phyloP scores from a whole-genome alignment of 2,329 filamentous ascomycete genomes.

The Microsporum ferrugineum region DNA sequence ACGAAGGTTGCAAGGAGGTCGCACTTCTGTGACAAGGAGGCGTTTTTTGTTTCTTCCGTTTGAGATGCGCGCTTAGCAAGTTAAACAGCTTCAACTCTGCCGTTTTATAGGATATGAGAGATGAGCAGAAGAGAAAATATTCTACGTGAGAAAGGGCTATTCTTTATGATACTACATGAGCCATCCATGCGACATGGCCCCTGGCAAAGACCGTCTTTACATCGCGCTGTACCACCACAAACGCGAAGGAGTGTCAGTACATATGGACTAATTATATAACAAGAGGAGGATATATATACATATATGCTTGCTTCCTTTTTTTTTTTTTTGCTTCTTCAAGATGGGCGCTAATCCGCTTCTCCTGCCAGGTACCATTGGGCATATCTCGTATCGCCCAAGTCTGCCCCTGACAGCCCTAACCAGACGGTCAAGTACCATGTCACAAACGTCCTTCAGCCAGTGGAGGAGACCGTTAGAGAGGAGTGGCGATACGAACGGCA shows the following conservation, averaged over 20 bases:
- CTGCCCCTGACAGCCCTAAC: background rate
- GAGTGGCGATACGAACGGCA: slow-evolving; percentile 3
- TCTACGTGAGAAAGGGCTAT: too few species aligned
- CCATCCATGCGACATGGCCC: background rate
- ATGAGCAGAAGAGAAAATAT: too few species aligned
- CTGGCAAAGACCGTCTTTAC: slow-evolving; percentile 2
- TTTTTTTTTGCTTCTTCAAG: background rate
- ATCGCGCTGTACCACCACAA: slow-evolving; percentile 6
- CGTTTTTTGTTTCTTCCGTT: background rate
- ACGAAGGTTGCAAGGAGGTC: too few species aligned
- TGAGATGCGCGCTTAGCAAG: background rate
- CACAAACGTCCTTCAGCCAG: slow-evolving; percentile 1
- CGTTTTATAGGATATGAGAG: too few species aligned
- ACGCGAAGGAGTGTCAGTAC: background rate
- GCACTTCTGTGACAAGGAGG: background rate
- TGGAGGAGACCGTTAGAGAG: background rate
- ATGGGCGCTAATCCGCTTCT: background rate
- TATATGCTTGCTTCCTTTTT: too few species aligned
- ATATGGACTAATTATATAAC: too few species aligned
- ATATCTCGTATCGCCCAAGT: slow-evolving; percentile 3
- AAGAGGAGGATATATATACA: too few species aligned
- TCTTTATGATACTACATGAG: too few species aligned
- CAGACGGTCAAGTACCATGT: slow-evolving; percentile 4
- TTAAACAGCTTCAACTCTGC: background rate
- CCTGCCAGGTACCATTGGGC: slow-evolving; percentile 7